Evolutionary conservation across 192 early-diverging fungal species (phyloP).

Genomic region (Geranomyces michiganensis): DNA sequence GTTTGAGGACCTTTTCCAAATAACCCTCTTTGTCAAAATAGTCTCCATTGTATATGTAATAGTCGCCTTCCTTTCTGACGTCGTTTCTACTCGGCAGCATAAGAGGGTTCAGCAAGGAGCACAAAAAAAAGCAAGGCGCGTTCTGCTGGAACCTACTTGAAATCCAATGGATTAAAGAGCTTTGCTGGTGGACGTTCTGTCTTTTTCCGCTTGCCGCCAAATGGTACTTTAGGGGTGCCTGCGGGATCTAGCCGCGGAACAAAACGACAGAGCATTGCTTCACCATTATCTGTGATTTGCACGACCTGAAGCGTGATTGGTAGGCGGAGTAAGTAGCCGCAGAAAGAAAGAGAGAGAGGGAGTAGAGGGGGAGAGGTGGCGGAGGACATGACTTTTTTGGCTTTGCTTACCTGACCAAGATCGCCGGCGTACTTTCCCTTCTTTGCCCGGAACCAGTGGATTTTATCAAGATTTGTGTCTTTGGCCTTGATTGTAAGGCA

Average conservation of each 20-base stretch:
- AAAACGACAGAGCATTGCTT: constrained; percentile 38
- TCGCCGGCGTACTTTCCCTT: constrained; percentile 94
- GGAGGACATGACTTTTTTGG: no score
- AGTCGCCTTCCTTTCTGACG: constrained; percentile 24
- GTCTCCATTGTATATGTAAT: constrained; percentile 42
- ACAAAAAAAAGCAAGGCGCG: neutral
- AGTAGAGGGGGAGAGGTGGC: neutral
- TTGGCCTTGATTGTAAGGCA: constrained; percentile 77
- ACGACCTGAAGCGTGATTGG: constrained; percentile 27
- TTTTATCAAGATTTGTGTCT: constrained; percentile 61
- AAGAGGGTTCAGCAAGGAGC: neutral
- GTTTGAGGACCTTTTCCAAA: constrained; percentile 75
- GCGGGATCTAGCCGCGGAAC: constrained; percentile 42
- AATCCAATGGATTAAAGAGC: constrained; percentile 72
- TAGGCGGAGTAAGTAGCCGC: no score
- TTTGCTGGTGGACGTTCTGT: constrained; percentile 63
- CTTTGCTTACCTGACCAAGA: constrained; percentile 74
- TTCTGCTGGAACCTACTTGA: constrained; percentile 16
- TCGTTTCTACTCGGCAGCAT: no score
- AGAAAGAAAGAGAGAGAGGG: no score
- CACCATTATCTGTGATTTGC: constrained; percentile 41
- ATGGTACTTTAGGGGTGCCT: constrained; percentile 18
- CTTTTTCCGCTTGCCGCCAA: constrained; percentile 67
- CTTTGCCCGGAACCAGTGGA: constrained; percentile 86
- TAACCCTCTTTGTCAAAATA: constrained; percentile 71